Conservation (phyloP, 2,329 filamentous ascomycete species). For the Teratosphaeria nubilosa region DNA sequence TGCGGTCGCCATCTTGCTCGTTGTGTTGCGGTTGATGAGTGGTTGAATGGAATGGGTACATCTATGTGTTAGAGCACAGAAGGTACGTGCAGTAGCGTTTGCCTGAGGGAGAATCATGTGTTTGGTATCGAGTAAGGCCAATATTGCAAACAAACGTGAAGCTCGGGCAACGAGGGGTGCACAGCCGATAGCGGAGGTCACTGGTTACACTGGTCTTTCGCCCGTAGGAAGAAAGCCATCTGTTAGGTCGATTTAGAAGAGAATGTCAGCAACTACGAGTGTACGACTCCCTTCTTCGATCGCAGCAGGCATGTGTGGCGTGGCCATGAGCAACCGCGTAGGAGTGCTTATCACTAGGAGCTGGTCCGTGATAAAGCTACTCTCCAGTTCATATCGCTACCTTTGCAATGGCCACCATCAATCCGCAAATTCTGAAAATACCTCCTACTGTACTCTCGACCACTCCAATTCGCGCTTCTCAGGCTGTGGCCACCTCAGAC, state of each 20-base stretch:
- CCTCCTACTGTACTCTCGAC: too few species aligned
- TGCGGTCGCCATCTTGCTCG: conserved; percentile 53
- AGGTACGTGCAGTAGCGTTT: neutral
- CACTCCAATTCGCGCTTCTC: too few species aligned
- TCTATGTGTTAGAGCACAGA: neutral
- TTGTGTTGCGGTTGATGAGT: conserved; percentile 1
- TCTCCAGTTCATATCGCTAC: too few species aligned
- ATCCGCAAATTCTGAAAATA: too few species aligned
- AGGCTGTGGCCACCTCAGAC: too few species aligned
- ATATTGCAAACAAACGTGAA: neutral
- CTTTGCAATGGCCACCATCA: too few species aligned
- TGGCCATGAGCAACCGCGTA: too few species aligned
- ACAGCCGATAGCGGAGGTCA: neutral
- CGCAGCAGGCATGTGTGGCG: neutral
- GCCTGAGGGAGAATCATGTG: neutral
- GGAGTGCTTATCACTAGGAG: too few species aligned
- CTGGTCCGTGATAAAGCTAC: too few species aligned
- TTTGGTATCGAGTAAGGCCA: neutral
- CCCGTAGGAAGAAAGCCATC: neutral
- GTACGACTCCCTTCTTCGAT: neutral
- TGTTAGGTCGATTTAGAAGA: neutral
- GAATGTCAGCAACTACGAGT: too few species aligned
- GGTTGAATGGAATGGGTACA: neutral
- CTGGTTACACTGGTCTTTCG: neutral
- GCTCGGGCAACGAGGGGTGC: neutral